Base-by-base conservation (phyloP, 23 red algal species). In the Chondrus crispus region DNA sequence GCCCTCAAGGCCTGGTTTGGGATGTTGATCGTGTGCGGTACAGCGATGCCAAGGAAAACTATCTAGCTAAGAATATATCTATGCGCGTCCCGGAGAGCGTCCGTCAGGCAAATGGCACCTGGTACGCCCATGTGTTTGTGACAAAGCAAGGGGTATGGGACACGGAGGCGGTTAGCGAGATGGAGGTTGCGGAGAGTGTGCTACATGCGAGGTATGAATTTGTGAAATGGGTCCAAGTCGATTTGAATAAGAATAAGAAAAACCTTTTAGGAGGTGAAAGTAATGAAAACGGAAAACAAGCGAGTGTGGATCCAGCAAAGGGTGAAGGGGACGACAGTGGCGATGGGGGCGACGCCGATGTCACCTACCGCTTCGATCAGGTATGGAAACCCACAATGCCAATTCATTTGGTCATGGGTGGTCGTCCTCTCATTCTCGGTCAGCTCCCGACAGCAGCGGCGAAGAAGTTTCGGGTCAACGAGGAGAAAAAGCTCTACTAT, bases 81-180 rank as follows among this genome's bases (percentile, higher is more conserved):
- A 40, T 91, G n/a, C 29, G 49, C 28, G 87, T 95, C 13, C 88
- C 93, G 39, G 64, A 42, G 8, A 68, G 12, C 24, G 86, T 95
- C 46, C 12, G 37, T 10, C 0, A 26, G 5, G 60, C 26, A 14
- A 95, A 95, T 54, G n/a, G 30, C 24, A 62, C 74, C 20, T 85
- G 85, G 93, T 95, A 39, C 38, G 88, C 81, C 44, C 93, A 95
- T 35, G 70, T 90, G 37, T 95, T 91, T 47, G 74, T 95, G 29
- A 68, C 62, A 6, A 70, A 47, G 36, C 24, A 22, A 24, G 42
- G 38, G 26, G 16, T 91, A 47, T 85, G 64, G 28, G 72, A 91
- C 47, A 47, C 38, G 2, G 37, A 58, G 4, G 33, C 16, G 24
- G n/a, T 89, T 11, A 80, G 33, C 30, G 85, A 74, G 1, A 53